These are phyloP conservation scores for Calocera viscosa DNA, from an alignment of 768 basidiomycete genomes.

Conservation along the genomic window DNA sequence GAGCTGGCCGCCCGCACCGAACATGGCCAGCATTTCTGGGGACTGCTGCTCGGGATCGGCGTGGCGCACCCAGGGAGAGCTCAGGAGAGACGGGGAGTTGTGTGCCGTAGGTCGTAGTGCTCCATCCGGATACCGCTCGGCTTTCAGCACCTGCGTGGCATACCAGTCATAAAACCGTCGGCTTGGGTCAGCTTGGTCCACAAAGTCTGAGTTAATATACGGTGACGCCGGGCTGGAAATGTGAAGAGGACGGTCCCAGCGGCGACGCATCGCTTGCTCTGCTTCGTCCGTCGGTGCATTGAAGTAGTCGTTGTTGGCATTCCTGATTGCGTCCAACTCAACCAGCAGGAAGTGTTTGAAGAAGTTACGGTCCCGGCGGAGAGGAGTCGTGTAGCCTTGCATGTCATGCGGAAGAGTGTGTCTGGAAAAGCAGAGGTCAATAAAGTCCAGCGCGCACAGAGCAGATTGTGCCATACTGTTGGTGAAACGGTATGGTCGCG, in stretches of 20 bases:
- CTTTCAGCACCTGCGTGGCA: not conserved
- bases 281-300: not conserved
- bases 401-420: constrained; percentile 4
- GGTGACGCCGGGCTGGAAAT: constrained; percentile 1
- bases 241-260: not conserved
- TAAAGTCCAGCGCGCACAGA: not conserved
- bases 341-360: constrained; percentile 2
- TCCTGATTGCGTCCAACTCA: not conserved
- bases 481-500: constrained; percentile 1
- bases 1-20: not conserved
- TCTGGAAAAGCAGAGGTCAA: not conserved
- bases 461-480: not conserved
- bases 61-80: not conserved
- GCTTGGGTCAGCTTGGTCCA: not conserved
- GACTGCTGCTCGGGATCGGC: not conserved
- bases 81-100: not conserved
- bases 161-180: not conserved
- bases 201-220: not conserved
- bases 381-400: not conserved
- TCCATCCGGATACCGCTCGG: not conserved
- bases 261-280: constrained; percentile 1
- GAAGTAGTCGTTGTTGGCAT: not conserved
- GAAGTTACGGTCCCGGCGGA: not conserved
- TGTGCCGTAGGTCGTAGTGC: not conserved
- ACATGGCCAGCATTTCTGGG: not conserved